Percentiles rank a stretch among this genome's conserved stretches.
Conservation (phyloP, 208 protist genomes). For the Chromosphaera perkinsii region DNA sequence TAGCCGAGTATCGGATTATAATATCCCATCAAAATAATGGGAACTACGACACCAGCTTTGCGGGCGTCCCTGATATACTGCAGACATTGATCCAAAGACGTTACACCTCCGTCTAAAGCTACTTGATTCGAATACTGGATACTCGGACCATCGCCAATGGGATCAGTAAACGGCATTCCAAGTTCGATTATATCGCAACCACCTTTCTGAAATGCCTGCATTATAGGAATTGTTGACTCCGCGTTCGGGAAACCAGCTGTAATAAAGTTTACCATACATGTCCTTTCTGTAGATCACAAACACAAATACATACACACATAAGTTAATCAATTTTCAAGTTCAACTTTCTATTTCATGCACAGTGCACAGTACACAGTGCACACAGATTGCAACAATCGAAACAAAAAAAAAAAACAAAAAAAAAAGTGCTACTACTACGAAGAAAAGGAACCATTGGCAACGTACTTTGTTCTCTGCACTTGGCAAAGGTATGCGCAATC, state of each 20-base stretch:
- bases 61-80: slow-evolving; percentile 43
- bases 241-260: slow-evolving; percentile 47
- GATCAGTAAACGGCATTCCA: slow-evolving; percentile 55
- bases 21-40: slow-evolving; percentile 69
- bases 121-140: slow-evolving; percentile 59
- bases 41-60: slow-evolving; percentile 55
- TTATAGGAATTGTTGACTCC: slow-evolving; percentile 15
- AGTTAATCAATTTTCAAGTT: too few relatives aligned
- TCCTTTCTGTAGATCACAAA: slow-evolving; percentile 9
- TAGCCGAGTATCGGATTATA: slow-evolving; percentile 57
- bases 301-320: not conserved
- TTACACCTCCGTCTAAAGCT: slow-evolving; percentile 35
- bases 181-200: slow-evolving; percentile 66
- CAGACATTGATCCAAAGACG: slow-evolving; percentile 37
- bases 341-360: too few relatives aligned
- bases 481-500: too few relatives aligned
- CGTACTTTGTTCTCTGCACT: too few relatives aligned
- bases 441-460: not conserved
- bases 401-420: slow-evolving; percentile 3
- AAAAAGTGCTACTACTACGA: not conserved
- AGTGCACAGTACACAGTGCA: too few relatives aligned
- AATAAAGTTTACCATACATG: slow-evolving; percentile 45
- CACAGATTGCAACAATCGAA: not conserved
- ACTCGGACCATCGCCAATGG: slow-evolving; percentile 60
- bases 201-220: slow-evolving; percentile 40